Base-by-base conservation (phyloP, 139 green algal genomes). In the Asterochloris erici region DNA sequence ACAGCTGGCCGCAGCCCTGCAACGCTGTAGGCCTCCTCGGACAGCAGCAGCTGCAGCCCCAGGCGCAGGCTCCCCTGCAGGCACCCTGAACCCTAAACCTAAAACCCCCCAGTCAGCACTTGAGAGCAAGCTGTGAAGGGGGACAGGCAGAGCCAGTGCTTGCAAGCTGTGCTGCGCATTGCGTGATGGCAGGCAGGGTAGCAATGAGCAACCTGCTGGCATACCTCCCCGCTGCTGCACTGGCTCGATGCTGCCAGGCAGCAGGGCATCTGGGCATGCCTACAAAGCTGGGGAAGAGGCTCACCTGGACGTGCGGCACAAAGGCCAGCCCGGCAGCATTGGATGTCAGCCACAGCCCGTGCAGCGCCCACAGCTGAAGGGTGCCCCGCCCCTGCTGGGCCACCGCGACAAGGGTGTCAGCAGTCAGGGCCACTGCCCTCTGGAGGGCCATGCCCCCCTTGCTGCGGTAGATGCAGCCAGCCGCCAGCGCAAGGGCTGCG, bases 311-410 rank as follows among this genome's bases (percentile, higher is more conserved):
- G 38, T 95, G 87, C 9, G 91, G 88, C 66, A 94, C 83, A 84
- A 94, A 98, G 6, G 91, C 88, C 9, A 92, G 86, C 14, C 95
- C 95, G 0, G 93, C 91, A 21, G 91, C 87, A 29, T 90, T 83
- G n/a, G 94, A 91, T 19, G 88, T 84, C 68, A 96, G 87, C 81
- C 87, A 92, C 74, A 98, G 88, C 74, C 87, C 90, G 79, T 99
- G 96, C 70, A 98, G 87, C 16, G 93, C 85, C 94, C 94, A 98
- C 38, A 93, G 83, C 66, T 79, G 84, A 62, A 86, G 82, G 63
- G 73, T 62, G 66, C 81, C 68, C 6, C 69, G 61, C 28, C 90
- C 88, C 12, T 86, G 83, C 12, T 82, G 82, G 2, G 89, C 91
- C 10, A 92, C 85, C 0, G 89, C 88, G 21, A 94, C 77, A 26